A percentile compares a stretch with the other conserved stretches of the same genome.
These are phyloP conservation scores for Ganoderma meredithae DNA, from an alignment of 1,284 basidiomycete genomes.

Conservation along the genomic window DNA sequence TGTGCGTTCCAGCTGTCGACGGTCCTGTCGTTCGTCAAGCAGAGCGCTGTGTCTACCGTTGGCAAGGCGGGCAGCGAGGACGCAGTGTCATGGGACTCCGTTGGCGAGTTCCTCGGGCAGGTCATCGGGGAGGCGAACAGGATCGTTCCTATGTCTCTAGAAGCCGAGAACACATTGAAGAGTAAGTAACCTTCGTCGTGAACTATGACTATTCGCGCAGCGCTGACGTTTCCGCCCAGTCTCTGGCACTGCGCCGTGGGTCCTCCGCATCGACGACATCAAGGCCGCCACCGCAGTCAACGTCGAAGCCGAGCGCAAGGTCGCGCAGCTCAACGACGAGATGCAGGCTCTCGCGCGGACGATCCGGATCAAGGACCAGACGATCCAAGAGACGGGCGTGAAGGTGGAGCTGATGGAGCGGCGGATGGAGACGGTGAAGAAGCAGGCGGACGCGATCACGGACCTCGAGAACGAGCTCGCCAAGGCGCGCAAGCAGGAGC, in stretches of 20 bases:
- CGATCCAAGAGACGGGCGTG: constrained; percentile 86
- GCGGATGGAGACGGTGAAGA: constrained; percentile 89
- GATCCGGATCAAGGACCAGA: constrained; percentile 88
- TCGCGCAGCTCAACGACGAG: constrained; percentile 87
- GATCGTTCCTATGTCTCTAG: constrained; percentile 75
- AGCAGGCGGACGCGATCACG: constrained; percentile 83
- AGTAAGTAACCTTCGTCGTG: constrained; percentile 54
- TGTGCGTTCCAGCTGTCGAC: constrained; percentile 77
- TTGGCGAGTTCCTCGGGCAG: constrained; percentile 72
- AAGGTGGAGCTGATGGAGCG: constrained; percentile 96
- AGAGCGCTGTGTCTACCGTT: constrained; percentile 75
- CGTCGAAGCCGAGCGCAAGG: constrained; percentile 90
- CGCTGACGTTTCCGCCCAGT: constrained; percentile 53
- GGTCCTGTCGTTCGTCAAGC: constrained; percentile 75
- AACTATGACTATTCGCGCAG: neutral
- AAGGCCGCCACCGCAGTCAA: constrained; percentile 87
- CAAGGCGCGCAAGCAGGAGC: constrained; percentile 87
- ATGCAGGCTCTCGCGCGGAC: constrained; percentile 86
- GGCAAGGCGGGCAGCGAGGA: constrained; percentile 73
- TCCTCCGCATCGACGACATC: constrained; percentile 86
- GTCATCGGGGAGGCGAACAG: constrained; percentile 76
- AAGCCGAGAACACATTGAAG: constrained; percentile 80
- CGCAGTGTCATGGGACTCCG: constrained; percentile 78
- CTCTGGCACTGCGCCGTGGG: constrained; percentile 86
- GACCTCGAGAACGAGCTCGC: constrained; percentile 84